These are phyloP conservation scores for Ziziphus jujuba DNA, from an alignment of 306 rosid genomes.

Conservation along the genomic window DNA sequence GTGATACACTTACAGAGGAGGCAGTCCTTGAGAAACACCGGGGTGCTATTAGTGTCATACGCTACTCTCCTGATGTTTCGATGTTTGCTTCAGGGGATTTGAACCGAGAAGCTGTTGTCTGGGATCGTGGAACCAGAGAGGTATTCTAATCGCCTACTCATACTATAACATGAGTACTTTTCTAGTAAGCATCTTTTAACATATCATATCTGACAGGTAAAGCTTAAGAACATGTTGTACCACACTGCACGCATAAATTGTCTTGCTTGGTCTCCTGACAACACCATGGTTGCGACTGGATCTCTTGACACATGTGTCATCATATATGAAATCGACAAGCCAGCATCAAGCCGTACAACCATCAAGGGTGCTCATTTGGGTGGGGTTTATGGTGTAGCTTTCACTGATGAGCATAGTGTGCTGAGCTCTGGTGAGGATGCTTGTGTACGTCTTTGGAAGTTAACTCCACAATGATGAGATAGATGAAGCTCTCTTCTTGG, in stretches of 20 bases:
- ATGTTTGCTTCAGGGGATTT: conserved; percentile 98
- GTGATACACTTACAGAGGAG: conserved; percentile 79
- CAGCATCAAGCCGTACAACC: conserved; percentile 75
- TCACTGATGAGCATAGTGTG: conserved; percentile 71
- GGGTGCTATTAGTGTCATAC: conserved; percentile 80
- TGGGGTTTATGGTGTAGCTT: conserved; percentile 88
- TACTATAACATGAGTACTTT: not conserved
- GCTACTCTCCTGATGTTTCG: conserved; percentile 86
- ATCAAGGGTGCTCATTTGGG: conserved; percentile 91
- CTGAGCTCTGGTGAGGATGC: conserved; percentile 99
- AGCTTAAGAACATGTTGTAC: conserved; percentile 89
- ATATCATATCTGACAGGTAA: conserved; percentile 56
- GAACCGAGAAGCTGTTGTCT: conserved; percentile 89
- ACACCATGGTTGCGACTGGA: conserved; percentile 81
- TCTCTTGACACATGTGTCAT: conserved; percentile 84
- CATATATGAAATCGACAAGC: conserved; percentile 80
- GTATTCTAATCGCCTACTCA: conserved; percentile 35
- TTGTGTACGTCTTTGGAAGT: conserved; percentile 88
- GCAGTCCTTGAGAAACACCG: conserved; percentile 90
- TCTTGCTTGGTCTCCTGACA: conserved; percentile 95
- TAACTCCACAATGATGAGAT: conserved; percentile 52
- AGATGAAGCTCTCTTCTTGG: conserved; percentile 15
- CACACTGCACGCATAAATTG: conserved; percentile 95
- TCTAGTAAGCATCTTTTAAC: conserved; percentile 5
- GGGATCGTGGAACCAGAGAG: conserved; percentile 78